These are phyloP conservation scores for Diaporthe longicolla DNA, from an alignment of 2,329 filamentous ascomycete species.

Conservation along the genomic window DNA sequence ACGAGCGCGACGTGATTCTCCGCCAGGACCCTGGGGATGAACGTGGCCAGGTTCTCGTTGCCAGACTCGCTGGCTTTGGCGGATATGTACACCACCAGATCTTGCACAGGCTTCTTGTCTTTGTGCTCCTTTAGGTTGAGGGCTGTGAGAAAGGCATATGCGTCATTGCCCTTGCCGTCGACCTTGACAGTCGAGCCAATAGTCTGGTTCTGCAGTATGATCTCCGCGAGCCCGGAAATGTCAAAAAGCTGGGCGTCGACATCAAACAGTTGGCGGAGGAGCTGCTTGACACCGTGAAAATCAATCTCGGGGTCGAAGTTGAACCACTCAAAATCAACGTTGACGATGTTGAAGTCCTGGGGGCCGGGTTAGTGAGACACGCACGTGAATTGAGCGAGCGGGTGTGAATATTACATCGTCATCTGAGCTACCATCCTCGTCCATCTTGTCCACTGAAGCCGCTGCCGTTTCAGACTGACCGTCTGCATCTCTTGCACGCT, in stretches of 20 bases:
- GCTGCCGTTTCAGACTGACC: slow-evolving; percentile 47
- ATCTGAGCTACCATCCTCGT: slow-evolving; percentile 65
- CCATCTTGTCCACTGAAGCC: slow-evolving; percentile 51
- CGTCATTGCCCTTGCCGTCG: slow-evolving; percentile 93
- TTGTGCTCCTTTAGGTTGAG: slow-evolving; percentile 86
- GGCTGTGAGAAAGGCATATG: slow-evolving; percentile 92
- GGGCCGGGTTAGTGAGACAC: slow-evolving; percentile 41
- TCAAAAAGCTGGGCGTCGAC: slow-evolving; percentile 89
- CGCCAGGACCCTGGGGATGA: slow-evolving; percentile 71
- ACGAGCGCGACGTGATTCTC: slow-evolving; percentile 82
- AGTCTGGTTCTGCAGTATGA: slow-evolving; percentile 87
- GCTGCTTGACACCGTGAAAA: slow-evolving; percentile 93
- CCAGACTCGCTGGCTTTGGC: slow-evolving; percentile 66
- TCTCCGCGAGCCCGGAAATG: slow-evolving; percentile 86
- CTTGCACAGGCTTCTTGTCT: slow-evolving; percentile 79
- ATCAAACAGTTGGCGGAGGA: slow-evolving; percentile 93
- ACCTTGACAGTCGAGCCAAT: slow-evolving; percentile 97
- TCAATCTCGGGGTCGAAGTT: slow-evolving; percentile 91
- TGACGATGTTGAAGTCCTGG: slow-evolving; percentile 90
- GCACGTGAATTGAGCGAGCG: slow-evolving; percentile 32
- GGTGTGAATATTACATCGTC: slow-evolving; percentile 61
- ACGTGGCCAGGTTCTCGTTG: slow-evolving; percentile 68
- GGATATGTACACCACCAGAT: slow-evolving; percentile 79
- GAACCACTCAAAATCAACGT: slow-evolving; percentile 99
- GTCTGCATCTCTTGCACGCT: slow-evolving; percentile 54